Evolutionary conservation across 1,139 yeast genomes (phyloP).

Genomic region (Ogataea hybrid): DNA sequence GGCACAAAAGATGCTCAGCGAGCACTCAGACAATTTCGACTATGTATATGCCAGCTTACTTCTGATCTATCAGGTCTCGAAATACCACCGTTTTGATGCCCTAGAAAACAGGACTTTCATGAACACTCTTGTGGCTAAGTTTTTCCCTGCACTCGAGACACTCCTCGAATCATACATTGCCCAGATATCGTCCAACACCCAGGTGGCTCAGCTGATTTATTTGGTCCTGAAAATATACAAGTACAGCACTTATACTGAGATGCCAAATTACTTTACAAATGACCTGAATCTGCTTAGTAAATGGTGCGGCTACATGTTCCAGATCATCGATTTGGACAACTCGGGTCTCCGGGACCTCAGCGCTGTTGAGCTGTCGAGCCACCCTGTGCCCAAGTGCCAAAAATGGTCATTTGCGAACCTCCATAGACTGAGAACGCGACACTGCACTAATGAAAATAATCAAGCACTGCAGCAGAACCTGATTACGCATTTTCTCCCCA

Average conservation of each 20-base stretch:
- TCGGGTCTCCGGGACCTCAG: slow-evolving; percentile 39
- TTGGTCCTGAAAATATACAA: slow-evolving; percentile 64
- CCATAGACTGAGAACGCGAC: slow-evolving; percentile 55
- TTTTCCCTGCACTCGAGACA: slow-evolving; percentile 57
- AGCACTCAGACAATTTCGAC: slow-evolving; percentile 42
- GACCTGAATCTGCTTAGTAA: slow-evolving; percentile 50
- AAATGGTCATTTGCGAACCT: slow-evolving; percentile 77
- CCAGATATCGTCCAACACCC: slow-evolving; percentile 32
- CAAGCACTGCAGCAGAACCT: slow-evolving; percentile 47
- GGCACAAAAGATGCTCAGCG: slow-evolving; percentile 42
- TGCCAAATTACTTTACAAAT: slow-evolving; percentile 53
- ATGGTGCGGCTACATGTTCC: slow-evolving; percentile 64
- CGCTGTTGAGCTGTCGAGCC: slow-evolving; percentile 35
- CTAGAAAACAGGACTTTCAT: slow-evolving; percentile 40
- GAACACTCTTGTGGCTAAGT: slow-evolving; percentile 45
- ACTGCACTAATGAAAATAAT: slow-evolving; percentile 40
- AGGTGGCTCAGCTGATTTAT: slow-evolving; percentile 57
- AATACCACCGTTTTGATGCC: slow-evolving; percentile 57
- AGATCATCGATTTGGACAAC: slow-evolving; percentile 42
- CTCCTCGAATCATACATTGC: slow-evolving; percentile 44
- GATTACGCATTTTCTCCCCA: slow-evolving; percentile 56
- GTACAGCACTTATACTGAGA: slow-evolving; percentile 52
- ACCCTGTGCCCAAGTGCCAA: slow-evolving; percentile 51
- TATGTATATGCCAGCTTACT: slow-evolving; percentile 59
- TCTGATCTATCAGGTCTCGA: slow-evolving; percentile 53